Percentiles rank a stretch among this genome's conserved stretches.
Evolutionary conservation across 768 basidiomycete species (phyloP).

Genomic region (Plicaturopsis crispa): DNA sequence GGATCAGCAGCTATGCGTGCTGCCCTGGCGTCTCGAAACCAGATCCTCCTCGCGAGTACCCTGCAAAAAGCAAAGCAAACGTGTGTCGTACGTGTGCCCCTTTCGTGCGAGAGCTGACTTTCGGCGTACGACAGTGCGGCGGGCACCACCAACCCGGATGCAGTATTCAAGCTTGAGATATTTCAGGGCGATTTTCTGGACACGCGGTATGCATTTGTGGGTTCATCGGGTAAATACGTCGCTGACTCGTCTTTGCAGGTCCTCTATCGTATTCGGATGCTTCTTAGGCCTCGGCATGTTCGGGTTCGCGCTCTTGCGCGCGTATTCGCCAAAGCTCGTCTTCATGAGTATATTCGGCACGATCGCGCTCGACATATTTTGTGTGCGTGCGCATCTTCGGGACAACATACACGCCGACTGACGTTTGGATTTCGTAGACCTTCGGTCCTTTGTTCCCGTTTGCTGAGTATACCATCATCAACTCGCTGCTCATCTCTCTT

Average conservation of each 20-base stretch:
- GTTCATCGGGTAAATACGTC: not conserved
- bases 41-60: slow-evolving; percentile 20
- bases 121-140: slow-evolving; percentile 18
- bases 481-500: slow-evolving; percentile 35
- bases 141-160: slow-evolving; percentile 30
- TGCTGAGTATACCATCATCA: slow-evolving; percentile 33
- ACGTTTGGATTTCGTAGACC: slow-evolving; percentile 26
- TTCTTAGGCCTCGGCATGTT: slow-evolving; percentile 42
- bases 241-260: slow-evolving; percentile 14
- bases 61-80: slow-evolving; percentile 21
- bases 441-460: slow-evolving; percentile 45
- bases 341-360: slow-evolving; percentile 39
- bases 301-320: slow-evolving; percentile 35
- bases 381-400: slow-evolving; percentile 23
- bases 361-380: slow-evolving; percentile 36
- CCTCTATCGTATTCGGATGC: slow-evolving; percentile 36
- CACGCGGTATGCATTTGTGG: slow-evolving; percentile 16
- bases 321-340: slow-evolving; percentile 36
- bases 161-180: slow-evolving; percentile 28
- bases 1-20: slow-evolving; percentile 48
- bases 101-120: not conserved
- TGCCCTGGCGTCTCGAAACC: slow-evolving; percentile 28
- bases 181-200: slow-evolving; percentile 48
- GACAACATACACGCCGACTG: not conserved
- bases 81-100: slow-evolving; percentile 11